Evolutionary conservation across 208 protist species (phyloP).

Genomic region (Novymonas esmeraldas): DNA sequence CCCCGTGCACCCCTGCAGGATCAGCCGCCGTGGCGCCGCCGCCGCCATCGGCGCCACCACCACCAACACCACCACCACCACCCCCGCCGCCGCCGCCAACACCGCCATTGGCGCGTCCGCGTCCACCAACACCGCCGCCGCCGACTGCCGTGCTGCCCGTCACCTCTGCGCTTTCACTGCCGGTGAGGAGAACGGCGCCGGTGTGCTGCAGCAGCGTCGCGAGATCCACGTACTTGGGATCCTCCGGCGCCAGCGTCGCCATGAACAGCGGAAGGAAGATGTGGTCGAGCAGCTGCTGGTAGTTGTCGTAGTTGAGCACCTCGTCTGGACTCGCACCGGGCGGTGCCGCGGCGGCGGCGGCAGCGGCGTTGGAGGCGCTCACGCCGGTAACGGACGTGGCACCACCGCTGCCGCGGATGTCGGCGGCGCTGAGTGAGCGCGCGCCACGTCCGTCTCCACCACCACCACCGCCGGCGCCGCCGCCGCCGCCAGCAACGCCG

Average conservation of each 20-base stretch:
- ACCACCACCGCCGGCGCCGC: neutral
- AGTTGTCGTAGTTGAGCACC: conserved; percentile 74
- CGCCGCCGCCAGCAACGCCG: neutral
- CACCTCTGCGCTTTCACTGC: conserved; percentile 94
- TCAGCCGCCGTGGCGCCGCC: neutral
- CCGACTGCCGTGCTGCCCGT: conserved; percentile 2
- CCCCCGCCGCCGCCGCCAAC: neutral
- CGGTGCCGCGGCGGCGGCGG: neutral
- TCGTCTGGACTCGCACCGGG: conserved; percentile 15
- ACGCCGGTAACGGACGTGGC: neutral
- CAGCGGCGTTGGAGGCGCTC: conserved; percentile 3
- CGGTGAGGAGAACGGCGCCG: conserved; percentile 95
- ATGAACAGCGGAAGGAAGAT: conserved; percentile 98
- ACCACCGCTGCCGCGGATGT: neutral
- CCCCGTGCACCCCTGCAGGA: neutral
- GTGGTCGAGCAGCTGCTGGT: conserved; percentile 96
- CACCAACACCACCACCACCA: conserved; percentile 1
- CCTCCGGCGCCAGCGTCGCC: conserved; percentile 94
- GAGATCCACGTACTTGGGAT: conserved; percentile 89
- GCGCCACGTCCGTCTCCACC: neutral
- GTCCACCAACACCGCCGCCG: neutral
- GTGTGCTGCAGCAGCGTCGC: conserved; percentile 93
- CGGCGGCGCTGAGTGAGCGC: conserved; percentile 1
- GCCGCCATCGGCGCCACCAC: neutral
- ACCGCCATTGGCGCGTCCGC: neutral